Percentiles rank a stretch among this genome's conserved stretches.
Evolutionary conservation across 345 rosid genomes (phyloP).

Genomic region (Noccaea bulbosa): DNA sequence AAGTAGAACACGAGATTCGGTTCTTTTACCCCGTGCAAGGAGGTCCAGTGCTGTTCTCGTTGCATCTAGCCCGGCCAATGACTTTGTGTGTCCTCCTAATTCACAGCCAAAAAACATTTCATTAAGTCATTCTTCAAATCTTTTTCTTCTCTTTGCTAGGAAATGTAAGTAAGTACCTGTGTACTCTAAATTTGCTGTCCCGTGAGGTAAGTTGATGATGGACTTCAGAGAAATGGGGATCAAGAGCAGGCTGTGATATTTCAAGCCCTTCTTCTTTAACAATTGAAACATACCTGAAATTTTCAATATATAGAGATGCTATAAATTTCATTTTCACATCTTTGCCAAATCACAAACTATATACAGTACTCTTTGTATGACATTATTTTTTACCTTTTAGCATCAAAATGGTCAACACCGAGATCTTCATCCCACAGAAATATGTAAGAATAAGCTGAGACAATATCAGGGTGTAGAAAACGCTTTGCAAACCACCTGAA

Average conservation of each 20-base stretch:
- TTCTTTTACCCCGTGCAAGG: conserved; percentile 62
- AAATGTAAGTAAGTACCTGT: conserved; percentile 56
- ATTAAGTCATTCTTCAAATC: not conserved
- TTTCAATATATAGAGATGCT: conserved; percentile 3
- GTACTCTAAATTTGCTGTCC: conserved; percentile 55
- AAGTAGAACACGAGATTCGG: not conserved
- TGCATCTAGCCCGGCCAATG: conserved; percentile 48
- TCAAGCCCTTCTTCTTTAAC: conserved; percentile 73
- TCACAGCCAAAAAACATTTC: conserved; percentile 7
- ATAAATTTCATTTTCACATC: conserved; percentile 19
- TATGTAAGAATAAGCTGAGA: conserved; percentile 46
- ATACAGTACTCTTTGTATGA: not conserved
- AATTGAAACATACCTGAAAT: conserved; percentile 67
- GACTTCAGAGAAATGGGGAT: conserved; percentile 55
- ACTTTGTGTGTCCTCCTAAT: conserved; percentile 50
- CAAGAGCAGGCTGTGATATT: conserved; percentile 91
- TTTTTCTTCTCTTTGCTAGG: not conserved
- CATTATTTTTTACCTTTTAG: conserved; percentile 32
- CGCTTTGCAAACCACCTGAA: conserved; percentile 93
- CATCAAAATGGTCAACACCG: conserved; percentile 49
- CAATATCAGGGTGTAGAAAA: conserved; percentile 59
- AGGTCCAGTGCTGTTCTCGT: conserved; percentile 52
- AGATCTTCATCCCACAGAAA: conserved; percentile 59
- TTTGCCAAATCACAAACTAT: conserved; percentile 2
- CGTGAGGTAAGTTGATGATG: conserved; percentile 68